Percentiles rank a stretch among this genome's conserved stretches.
Conservation (phyloP, 352 stramenopile genomes). For the Globisporangium uncinulatum region DNA sequence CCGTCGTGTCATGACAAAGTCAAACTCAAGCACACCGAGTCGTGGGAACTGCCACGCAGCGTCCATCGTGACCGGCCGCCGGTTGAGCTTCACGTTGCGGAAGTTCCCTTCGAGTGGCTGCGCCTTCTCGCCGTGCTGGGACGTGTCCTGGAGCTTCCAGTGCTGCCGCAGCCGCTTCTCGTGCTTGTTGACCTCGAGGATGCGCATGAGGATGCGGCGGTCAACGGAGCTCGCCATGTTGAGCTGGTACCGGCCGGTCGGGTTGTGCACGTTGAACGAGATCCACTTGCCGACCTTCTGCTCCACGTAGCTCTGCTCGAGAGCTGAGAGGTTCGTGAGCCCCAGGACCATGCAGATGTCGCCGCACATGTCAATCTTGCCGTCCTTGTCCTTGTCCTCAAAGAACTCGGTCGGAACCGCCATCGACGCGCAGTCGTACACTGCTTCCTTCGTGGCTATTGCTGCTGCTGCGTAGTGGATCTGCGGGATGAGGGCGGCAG, state of each 20-base stretch:
- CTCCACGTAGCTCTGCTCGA: constrained; percentile 68
- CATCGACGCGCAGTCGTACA: constrained; percentile 60
- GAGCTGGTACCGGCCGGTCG: constrained; percentile 54
- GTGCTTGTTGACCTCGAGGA: constrained; percentile 57
- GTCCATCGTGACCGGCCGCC: constrained; percentile 44
- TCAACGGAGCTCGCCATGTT: constrained; percentile 71
- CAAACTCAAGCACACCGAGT: constrained; percentile 62
- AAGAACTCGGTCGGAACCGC: constrained; percentile 57
- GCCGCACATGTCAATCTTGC: constrained; percentile 75
- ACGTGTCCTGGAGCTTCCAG: constrained; percentile 58
- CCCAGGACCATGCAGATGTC: constrained; percentile 78
- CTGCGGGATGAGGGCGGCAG: constrained; percentile 56
- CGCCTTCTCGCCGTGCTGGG: constrained; percentile 33
- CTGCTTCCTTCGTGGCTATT: constrained; percentile 20
- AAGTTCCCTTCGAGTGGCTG: constrained; percentile 45
- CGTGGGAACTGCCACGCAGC: constrained; percentile 55
- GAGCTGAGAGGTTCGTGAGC: constrained; percentile 48
- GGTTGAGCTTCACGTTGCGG: constrained; percentile 60
- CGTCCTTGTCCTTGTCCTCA: constrained; percentile 74
- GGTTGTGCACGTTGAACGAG: constrained; percentile 69
- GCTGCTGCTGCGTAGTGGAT: constrained; percentile 24
- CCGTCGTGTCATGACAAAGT: constrained; percentile 58
- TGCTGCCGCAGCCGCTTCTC: constrained; percentile 48
- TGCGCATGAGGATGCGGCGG: constrained; percentile 63
- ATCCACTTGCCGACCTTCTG: constrained; percentile 75